phyloP scores from a whole-genome alignment of 352 stramenopile species.

The Phytophthora cajani region DNA sequence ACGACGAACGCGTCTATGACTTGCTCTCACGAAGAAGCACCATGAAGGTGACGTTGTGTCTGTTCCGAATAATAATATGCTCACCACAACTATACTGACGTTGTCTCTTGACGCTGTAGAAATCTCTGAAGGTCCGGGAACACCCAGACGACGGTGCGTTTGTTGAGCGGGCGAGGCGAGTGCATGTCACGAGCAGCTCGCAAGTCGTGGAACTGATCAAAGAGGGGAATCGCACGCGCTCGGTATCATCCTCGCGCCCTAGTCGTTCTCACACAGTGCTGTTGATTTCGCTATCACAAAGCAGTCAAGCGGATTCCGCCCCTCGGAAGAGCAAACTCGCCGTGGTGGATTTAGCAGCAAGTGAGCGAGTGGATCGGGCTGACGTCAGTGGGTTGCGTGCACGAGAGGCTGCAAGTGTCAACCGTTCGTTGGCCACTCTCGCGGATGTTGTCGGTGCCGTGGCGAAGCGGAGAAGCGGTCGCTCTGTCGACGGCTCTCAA shows the following conservation, averaged over 20 bases:
- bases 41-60: constrained; percentile 31
- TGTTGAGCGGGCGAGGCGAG: constrained; percentile 62
- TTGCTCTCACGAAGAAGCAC: constrained; percentile 44
- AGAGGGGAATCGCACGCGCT: constrained; percentile 69
- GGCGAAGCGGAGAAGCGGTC: constrained; percentile 40
- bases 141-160: constrained; percentile 73
- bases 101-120: constrained; percentile 22
- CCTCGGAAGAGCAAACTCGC: constrained; percentile 71
- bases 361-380: constrained; percentile 64
- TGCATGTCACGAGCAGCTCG: constrained; percentile 54
- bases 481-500: constrained; percentile 9
- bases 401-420: constrained; percentile 82
- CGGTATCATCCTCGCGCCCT: constrained; percentile 56
- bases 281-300: constrained; percentile 62
- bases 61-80: no score
- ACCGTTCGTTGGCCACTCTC: constrained; percentile 83
- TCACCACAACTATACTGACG: no score
- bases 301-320: constrained; percentile 10
- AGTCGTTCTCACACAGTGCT: constrained; percentile 72
- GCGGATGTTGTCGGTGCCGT: constrained; percentile 86
- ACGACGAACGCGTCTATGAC: constrained; percentile 80
- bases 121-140: constrained; percentile 76
- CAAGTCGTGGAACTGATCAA: constrained; percentile 65
- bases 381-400: constrained; percentile 56
- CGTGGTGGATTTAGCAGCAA: constrained; percentile 77